Conservation (phyloP, 768 basidiomycete genomes). For the Suillus ampliporus region DNA sequence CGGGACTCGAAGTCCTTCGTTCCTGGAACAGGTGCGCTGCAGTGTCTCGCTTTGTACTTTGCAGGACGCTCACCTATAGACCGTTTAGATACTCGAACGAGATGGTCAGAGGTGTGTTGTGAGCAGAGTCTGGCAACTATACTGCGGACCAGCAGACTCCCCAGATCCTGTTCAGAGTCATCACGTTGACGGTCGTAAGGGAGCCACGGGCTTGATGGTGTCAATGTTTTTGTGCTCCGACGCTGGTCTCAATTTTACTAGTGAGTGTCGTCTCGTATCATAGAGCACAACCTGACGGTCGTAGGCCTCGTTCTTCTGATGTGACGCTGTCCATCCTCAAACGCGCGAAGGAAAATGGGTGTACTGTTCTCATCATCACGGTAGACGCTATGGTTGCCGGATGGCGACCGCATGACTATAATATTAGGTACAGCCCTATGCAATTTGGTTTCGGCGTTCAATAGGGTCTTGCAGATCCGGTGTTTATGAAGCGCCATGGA, state of each 20-base stretch:
- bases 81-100: background rate
- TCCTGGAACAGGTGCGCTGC: background rate
- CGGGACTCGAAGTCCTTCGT: background rate
- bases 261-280: slow-evolving; percentile 22
- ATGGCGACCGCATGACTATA: slow-evolving; percentile 51
- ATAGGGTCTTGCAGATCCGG: slow-evolving; percentile 50
- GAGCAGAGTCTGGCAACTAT: background rate
- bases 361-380: slow-evolving; percentile 50
- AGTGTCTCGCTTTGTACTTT: background rate
- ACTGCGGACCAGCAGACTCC: background rate
- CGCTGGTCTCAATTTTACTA: slow-evolving; percentile 61
- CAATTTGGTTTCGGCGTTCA: slow-evolving; percentile 45
- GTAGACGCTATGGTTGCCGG: slow-evolving; percentile 51
- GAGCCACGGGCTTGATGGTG: too few species aligned
- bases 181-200: too few species aligned
- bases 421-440: slow-evolving; percentile 44
- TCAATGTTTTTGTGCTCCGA: too few species aligned
- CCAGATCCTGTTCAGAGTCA: background rate
- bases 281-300: background rate
- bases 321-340: slow-evolving; percentile 47
- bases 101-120: background rate
- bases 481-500: slow-evolving; percentile 47
- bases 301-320: slow-evolving; percentile 45
- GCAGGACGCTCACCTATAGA: background rate
- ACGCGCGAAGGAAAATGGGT: slow-evolving; percentile 49